Percentiles rank a stretch among this genome's conserved stretches.
These are phyloP conservation scores for Podospora pseudocomata DNA, from an alignment of 495 filamentous ascomycete genomes.

Conservation along the genomic window DNA sequence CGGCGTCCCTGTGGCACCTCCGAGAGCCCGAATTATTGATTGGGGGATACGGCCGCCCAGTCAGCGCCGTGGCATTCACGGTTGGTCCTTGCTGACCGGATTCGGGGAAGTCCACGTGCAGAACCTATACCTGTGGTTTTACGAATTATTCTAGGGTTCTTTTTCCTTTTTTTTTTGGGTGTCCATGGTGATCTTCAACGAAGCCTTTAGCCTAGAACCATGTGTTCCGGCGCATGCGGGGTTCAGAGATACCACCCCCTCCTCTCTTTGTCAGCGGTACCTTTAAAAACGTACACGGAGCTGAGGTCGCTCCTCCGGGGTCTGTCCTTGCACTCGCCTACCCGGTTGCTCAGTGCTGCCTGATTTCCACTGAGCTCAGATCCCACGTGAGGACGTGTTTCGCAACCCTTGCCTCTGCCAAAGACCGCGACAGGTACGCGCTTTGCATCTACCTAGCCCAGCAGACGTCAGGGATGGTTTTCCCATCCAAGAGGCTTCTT, in stretches of 20 bases:
- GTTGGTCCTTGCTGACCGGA: background rate
- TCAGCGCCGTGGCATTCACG: background rate
- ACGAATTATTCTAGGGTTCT: too few species aligned
- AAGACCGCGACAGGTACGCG: background rate
- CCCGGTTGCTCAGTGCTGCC: background rate
- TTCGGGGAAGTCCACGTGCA: conserved; percentile 1
- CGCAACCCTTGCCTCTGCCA: background rate
- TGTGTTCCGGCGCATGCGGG: background rate
- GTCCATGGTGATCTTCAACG: background rate
- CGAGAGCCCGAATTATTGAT: conserved; percentile 8
- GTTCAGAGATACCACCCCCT: background rate
- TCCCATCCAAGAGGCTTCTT: background rate
- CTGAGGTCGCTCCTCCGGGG: background rate
- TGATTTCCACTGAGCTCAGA: background rate
- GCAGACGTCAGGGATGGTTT: background rate
- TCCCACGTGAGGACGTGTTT: conserved; percentile 3
- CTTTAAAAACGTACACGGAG: background rate
- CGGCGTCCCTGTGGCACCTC: conserved; percentile 5
- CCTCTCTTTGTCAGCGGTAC: background rate
- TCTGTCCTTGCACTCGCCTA: background rate
- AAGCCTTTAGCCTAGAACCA: background rate
- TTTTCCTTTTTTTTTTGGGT: background rate
- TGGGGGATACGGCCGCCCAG: conserved; percentile 9
- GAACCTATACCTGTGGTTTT: background rate
- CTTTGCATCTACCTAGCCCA: background rate